These are phyloP conservation scores for Ophiostoma australiae DNA, from an alignment of 2,329 filamentous ascomycete genomes.

Conservation along the genomic window DNA sequence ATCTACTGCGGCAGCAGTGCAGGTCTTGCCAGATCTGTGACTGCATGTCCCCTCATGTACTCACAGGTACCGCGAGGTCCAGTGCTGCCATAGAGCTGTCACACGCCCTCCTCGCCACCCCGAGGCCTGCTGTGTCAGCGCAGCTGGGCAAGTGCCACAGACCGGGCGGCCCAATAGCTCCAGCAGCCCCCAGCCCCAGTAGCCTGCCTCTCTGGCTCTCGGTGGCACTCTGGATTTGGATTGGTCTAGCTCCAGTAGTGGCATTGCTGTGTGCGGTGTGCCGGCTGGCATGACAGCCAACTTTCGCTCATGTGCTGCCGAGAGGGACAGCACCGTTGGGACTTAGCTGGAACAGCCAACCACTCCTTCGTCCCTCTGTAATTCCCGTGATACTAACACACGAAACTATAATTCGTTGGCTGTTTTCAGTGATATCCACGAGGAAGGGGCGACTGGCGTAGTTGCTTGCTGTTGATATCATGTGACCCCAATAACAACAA, in stretches of 20 bases:
- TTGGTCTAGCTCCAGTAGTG: background rate
- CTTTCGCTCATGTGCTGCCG: background rate
- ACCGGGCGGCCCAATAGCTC: no score
- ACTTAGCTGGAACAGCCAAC: background rate
- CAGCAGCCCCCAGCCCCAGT: no score
- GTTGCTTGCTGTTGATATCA: slow-evolving; percentile 5
- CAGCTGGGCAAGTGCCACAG: background rate
- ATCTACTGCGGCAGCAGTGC: background rate
- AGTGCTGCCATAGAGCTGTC: background rate
- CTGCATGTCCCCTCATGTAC: background rate
- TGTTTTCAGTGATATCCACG: background rate
- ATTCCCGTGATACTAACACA: background rate
- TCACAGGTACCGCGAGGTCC: background rate
- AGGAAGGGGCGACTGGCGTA: background rate
- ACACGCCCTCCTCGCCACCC: background rate
- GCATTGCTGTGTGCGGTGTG: background rate
- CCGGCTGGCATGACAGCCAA: background rate
- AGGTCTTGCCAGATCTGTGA: background rate
- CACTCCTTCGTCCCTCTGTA: background rate
- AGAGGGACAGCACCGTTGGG: background rate
- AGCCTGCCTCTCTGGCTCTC: background rate
- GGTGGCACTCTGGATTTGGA: background rate
- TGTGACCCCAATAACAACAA: background rate
- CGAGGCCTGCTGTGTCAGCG: background rate
- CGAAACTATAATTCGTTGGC: background rate